phyloP scores from a whole-genome alignment of 345 rosid genomes.

The Syzygium grande region DNA sequence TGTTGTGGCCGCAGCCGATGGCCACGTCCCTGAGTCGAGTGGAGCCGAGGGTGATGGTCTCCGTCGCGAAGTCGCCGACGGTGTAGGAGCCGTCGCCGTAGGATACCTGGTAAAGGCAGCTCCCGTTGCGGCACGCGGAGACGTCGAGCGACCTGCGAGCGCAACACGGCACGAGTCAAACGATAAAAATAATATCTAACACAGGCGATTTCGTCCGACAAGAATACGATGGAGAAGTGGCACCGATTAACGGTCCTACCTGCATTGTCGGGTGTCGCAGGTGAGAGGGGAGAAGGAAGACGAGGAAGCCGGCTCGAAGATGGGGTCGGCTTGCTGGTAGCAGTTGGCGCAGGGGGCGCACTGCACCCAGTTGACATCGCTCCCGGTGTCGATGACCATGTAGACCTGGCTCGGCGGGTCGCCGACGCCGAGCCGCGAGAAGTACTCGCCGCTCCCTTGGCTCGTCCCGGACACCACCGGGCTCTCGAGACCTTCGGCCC shows the following conservation, averaged over 20 bases:
- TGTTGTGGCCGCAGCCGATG: constrained; percentile 84
- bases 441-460: constrained; percentile 96
- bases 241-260: neutral
- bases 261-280: constrained; percentile 51
- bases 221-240: neutral
- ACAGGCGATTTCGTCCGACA: neutral
- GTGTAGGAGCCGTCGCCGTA: constrained; percentile 94
- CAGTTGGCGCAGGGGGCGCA: constrained; percentile 87
- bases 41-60: constrained; percentile 62
- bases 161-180: neutral
- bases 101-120: constrained; percentile 77
- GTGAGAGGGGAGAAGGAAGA: constrained; percentile 56
- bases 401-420: constrained; percentile 60
- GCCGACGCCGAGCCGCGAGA: constrained; percentile 77
- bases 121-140: constrained; percentile 53
- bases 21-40: constrained; percentile 47
- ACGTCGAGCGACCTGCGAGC: constrained; percentile 39
- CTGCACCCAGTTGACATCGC: constrained; percentile 61
- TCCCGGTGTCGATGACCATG: constrained; percentile 82
- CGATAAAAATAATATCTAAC: neutral
- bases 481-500: constrained; percentile 27
- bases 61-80: constrained; percentile 75
- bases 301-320: constrained; percentile 67
- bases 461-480: constrained; percentile 70
- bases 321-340: constrained; percentile 81